Conservation (phyloP, 1,284 basidiomycete species). For the Cutaneotrichosporon dermatis region DNA sequence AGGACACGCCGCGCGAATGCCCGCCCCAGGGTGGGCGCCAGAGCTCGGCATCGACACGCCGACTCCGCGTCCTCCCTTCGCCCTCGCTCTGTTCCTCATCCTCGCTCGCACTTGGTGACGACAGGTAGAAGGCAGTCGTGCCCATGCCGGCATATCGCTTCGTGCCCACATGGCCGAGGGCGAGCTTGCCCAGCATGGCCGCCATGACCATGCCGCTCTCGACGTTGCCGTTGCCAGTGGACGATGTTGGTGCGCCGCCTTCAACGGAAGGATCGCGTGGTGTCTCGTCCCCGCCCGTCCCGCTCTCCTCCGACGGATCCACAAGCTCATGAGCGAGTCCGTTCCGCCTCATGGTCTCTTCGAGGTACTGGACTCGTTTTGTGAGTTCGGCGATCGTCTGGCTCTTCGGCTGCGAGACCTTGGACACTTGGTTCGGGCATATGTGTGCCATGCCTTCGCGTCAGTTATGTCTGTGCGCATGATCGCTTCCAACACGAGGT, state of each 20-base stretch:
- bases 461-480: too few species aligned
- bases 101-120: constrained; percentile 10
- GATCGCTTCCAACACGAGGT: not conserved
- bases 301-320: not conserved
- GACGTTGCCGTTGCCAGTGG: not conserved
- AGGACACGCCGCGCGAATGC: constrained; percentile 6
- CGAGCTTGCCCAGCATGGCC: constrained; percentile 17
- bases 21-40: constrained; percentile 14
- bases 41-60: constrained; percentile 4
- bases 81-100: constrained; percentile 9
- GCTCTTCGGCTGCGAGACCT: constrained; percentile 16
- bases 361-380: constrained; percentile 14
- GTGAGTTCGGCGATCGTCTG: constrained; percentile 19
- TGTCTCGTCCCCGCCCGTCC: not conserved
- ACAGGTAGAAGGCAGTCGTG: constrained; percentile 21
- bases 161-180: constrained; percentile 13
- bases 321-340: constrained; percentile 12
- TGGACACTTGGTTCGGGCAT: constrained; percentile 18
- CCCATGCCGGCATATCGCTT: constrained; percentile 18
- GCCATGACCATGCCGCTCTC: constrained; percentile 17
- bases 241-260: not conserved
- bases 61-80: not conserved
- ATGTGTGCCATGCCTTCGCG: constrained; percentile 14
- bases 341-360: constrained; percentile 13
- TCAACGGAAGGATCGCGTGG: not conserved